Percentiles rank a stretch among this genome's conserved stretches.
Evolutionary conservation across 352 stramenopile species (phyloP).

Genomic region (Lagenidium giganteum): DNA sequence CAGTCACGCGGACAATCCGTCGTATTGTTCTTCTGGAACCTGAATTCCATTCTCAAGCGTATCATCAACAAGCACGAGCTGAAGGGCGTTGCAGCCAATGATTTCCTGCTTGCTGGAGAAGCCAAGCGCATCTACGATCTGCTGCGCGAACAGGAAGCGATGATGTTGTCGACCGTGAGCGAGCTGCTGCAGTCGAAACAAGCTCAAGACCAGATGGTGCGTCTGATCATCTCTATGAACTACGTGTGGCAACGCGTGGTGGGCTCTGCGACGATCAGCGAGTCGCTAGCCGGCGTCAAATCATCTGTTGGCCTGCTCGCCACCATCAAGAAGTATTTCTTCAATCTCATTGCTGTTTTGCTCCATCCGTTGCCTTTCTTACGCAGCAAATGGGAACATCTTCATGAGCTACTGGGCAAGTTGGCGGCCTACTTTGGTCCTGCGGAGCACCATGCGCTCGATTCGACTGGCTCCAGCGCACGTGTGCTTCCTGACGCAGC

Average conservation of each 20-base stretch:
- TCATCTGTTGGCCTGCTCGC: conserved; percentile 13
- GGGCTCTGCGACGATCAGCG: conserved; percentile 14
- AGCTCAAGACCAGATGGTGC: conserved; percentile 21
- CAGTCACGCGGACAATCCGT: conserved; percentile 25
- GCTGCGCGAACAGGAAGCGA: too few relatives aligned
- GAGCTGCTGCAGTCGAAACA: too few relatives aligned
- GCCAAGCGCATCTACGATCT: conserved; percentile 21
- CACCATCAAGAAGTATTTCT: conserved; percentile 9
- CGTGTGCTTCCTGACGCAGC: background rate
- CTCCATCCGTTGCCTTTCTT: conserved; percentile 14
- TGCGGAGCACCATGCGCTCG: background rate
- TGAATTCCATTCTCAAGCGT: conserved; percentile 30
- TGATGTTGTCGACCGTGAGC: too few relatives aligned
- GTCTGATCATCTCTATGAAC: conserved; percentile 27
- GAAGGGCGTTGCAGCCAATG: conserved; percentile 30
- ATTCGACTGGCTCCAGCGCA: background rate
- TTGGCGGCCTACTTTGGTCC: background rate
- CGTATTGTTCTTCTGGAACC: conserved; percentile 35
- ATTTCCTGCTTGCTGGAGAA: conserved; percentile 26
- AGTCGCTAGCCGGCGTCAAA: conserved; percentile 21
- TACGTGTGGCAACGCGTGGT: conserved; percentile 40
- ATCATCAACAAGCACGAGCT: conserved; percentile 42
- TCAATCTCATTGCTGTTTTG: conserved; percentile 3
- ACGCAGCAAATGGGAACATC: conserved; percentile 9
- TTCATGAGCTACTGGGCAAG: conserved; percentile 3